These are phyloP conservation scores for Buddleja alternifolia DNA, from an alignment of 257 asterid species.

Conservation along the genomic window DNA sequence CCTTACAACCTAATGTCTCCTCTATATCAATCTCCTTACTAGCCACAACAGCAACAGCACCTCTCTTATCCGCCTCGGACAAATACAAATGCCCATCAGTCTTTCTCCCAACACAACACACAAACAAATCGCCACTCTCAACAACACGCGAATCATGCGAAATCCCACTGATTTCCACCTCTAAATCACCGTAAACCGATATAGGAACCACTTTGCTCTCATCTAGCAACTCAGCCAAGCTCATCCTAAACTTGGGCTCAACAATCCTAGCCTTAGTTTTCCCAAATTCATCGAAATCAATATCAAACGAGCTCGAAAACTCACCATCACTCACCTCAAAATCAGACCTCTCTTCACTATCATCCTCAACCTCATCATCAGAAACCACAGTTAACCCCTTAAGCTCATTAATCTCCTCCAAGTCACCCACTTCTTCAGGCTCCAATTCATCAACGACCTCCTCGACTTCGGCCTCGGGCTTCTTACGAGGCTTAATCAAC, in stretches of 20 bases:
- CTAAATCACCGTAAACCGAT: conserved; percentile 79
- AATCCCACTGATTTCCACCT: conserved; percentile 75
- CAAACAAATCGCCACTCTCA: conserved; percentile 84
- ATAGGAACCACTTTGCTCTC: conserved; percentile 87
- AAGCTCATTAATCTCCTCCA: conserved; percentile 87
- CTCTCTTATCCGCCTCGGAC: conserved; percentile 94
- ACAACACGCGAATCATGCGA: conserved; percentile 91
- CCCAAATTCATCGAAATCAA: conserved; percentile 80
- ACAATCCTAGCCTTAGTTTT: conserved; percentile 64
- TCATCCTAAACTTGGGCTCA: conserved; percentile 83
- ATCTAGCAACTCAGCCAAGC: conserved; percentile 88
- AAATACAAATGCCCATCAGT: conserved; percentile 74
- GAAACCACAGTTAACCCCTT: conserved; percentile 56
- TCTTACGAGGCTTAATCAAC: conserved; percentile 57
- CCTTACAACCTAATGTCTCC: conserved; percentile 83
- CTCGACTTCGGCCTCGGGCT: conserved; percentile 37
- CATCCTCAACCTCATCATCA: conserved; percentile 52
- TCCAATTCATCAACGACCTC: conserved; percentile 66
- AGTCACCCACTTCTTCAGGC: conserved; percentile 87
- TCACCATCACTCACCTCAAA: conserved; percentile 61
- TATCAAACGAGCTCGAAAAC: conserved; percentile 59
- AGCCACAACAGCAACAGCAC: conserved; percentile 92
- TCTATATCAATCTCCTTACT: conserved; percentile 88
- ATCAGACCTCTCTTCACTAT: conserved; percentile 47
- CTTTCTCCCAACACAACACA: conserved; percentile 74